Percentiles rank a stretch among this genome's conserved stretches.
Conservation (phyloP, 345 rosid species). For the Salix viminalis region DNA sequence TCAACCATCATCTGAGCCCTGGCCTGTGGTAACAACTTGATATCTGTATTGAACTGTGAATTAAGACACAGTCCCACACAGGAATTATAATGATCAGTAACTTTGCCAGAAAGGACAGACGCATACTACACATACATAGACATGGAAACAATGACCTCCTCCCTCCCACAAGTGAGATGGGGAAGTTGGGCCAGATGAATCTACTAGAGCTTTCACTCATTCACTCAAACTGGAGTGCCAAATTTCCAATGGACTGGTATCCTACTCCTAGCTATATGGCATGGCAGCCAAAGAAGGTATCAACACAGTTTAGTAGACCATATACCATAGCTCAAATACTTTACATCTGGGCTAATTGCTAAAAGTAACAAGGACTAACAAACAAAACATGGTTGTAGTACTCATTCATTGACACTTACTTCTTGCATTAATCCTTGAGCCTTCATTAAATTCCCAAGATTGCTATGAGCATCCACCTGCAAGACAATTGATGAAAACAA, state of each 20-base stretch:
- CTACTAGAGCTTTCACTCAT: conserved; percentile 14
- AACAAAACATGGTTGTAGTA: not conserved
- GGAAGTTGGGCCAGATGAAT: conserved; percentile 22
- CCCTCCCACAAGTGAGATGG: conserved; percentile 9
- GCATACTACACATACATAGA: conserved; percentile 11
- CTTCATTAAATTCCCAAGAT: conserved; percentile 91
- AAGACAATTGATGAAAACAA: conserved; percentile 11
- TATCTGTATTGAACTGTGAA: conserved; percentile 66
- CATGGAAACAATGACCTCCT: conserved; percentile 21
- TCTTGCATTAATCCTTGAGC: conserved; percentile 91
- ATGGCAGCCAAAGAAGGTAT: conserved; percentile 5
- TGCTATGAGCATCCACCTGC: conserved; percentile 97
- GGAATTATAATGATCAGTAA: conserved; percentile 60
- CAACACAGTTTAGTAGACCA: conserved; percentile 4
- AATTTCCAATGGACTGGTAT: not conserved
- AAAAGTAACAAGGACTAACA: not conserved
- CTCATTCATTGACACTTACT: conserved; percentile 50
- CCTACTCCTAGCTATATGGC: conserved; percentile 5
- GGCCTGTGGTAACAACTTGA: conserved; percentile 62
- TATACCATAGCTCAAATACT: conserved; percentile 14
- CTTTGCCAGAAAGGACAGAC: conserved; percentile 39
- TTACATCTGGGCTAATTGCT: not conserved
- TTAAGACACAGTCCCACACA: conserved; percentile 60
- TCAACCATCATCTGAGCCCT: conserved; percentile 76
- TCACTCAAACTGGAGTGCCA: conserved; percentile 12